phyloP scores from a whole-genome alignment of 1,139 yeast species.

The Sugiyamaella paludigena region DNA sequence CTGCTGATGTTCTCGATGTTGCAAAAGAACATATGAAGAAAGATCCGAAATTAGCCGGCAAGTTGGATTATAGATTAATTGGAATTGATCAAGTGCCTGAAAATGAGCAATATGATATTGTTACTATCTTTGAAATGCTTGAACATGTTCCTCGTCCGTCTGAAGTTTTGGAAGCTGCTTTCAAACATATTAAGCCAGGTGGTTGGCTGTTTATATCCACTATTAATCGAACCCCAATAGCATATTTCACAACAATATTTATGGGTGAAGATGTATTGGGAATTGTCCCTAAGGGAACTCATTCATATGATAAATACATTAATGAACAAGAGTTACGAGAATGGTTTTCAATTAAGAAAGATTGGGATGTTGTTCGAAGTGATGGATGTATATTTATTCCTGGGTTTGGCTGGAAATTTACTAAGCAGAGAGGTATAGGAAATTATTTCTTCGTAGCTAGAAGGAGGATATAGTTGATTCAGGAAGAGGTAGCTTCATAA shows the following conservation, averaged over 20 bases:
- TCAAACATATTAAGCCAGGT: conserved; percentile 66
- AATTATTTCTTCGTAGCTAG: conserved; percentile 85
- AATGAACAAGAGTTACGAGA: conserved; percentile 67
- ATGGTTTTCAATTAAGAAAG: conserved; percentile 52
- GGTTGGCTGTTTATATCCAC: conserved; percentile 90
- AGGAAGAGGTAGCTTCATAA: not conserved
- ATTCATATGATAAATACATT: conserved; percentile 80
- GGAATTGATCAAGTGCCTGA: conserved; percentile 57
- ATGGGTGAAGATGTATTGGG: conserved; percentile 78
- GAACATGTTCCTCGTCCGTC: conserved; percentile 92
- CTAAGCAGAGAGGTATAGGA: conserved; percentile 59
- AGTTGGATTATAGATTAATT: conserved; percentile 56
- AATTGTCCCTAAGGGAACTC: conserved; percentile 92
- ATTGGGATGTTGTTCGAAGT: conserved; percentile 58
- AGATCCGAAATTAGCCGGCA: conserved; percentile 60
- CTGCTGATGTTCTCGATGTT: conserved; percentile 75
- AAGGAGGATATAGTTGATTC: conserved; percentile 13
- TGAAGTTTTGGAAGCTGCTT: conserved; percentile 63
- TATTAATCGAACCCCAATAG: conserved; percentile 81
- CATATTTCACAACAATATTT: conserved; percentile 91
- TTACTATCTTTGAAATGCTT: conserved; percentile 90
- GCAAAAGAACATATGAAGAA: conserved; percentile 64
- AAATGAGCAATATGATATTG: conserved; percentile 59
- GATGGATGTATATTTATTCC: conserved; percentile 86
- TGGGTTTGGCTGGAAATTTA: conserved; percentile 77